Evolutionary conservation across 805 yeast species (phyloP), one percentile per base, ranked within the genome.

Genomic region (Blastobotrys chiropterorum): DNA sequence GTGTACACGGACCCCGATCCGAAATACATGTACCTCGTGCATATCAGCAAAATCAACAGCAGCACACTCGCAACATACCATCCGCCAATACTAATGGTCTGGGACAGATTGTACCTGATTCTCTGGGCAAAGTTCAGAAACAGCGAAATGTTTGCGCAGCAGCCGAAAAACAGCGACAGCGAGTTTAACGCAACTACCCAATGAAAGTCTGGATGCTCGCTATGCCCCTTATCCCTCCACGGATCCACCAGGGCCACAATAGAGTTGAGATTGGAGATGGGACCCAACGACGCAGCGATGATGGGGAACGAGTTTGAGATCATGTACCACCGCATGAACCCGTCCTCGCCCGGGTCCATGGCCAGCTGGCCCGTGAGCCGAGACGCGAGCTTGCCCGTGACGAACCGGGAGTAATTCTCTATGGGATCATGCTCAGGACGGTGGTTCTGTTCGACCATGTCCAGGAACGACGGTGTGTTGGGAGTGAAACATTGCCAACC

Each of bases 231-330:
- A 0, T 68, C 67, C 48, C 83, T 65, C 96, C 96, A 88, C 46
- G 76, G 73, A 52, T 85, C 83, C 0, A 82, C 80, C 14, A 86
- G 73, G 3, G 90, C 87, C 1, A 85, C 81, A 3, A 86, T 72
- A 0, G 92, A 84, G 42, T 82, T 75, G 74, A 86, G 77, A 59
- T 86, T 86, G 4, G 92, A 82, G 22, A 88, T 59, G 0, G 96
- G 95, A 0, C 94, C 95, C 38, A 83, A 60, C 58, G 92, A 85
- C 3, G 92, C 89, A 0, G 90, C 82, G 5, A 84, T 63, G 21
- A 88, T 74, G 0, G 96, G 96, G 56, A 87, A 76, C 58, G 82
- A 82, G 2, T 85, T 76, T 2, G 90, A 81, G 0, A 83, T 66
- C 13, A 76, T 60, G 57, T 84, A 85, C 94, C 95, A 87, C n/a